Percentiles rank a stretch among this genome's conserved stretches.
Evolutionary conservation across 2,329 filamentous ascomycete species (phyloP).

Genomic region (Aureobasidium namibiae): DNA sequence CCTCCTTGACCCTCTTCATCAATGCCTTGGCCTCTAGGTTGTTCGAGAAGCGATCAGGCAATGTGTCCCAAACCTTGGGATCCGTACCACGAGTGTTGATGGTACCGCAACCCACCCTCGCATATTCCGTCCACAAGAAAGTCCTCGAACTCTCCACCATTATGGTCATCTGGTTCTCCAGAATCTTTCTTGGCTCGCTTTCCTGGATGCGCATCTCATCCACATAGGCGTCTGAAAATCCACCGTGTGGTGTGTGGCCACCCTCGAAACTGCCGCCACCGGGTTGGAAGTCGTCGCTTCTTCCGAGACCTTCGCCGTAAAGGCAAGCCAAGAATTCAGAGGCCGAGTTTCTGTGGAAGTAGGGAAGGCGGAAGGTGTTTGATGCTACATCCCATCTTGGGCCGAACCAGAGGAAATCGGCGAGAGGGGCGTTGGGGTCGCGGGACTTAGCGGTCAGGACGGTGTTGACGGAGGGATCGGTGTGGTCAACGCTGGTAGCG

Average conservation of each 20-base stretch:
- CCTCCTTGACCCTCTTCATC: slow-evolving; percentile 19
- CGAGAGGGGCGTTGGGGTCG: slow-evolving; percentile 29
- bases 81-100: slow-evolving; percentile 29
- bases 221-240: slow-evolving; percentile 37
- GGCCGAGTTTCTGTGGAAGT: slow-evolving; percentile 32
- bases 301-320: slow-evolving; percentile 30
- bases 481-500: slow-evolving; percentile 32
- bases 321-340: slow-evolving; percentile 31
- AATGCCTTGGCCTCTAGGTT: slow-evolving; percentile 29
- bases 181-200: slow-evolving; percentile 35
- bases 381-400: slow-evolving; percentile 32
- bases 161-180: slow-evolving; percentile 33
- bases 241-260: slow-evolving; percentile 31
- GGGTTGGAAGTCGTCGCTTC: slow-evolving; percentile 36
- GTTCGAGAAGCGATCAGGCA: slow-evolving; percentile 30
- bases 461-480: slow-evolving; percentile 31
- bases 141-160: slow-evolving; percentile 32
- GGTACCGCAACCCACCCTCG: slow-evolving; percentile 27
- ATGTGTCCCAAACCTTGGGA: slow-evolving; percentile 30
- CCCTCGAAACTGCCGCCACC: slow-evolving; percentile 31
- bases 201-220: slow-evolving; percentile 38
- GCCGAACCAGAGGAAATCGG: slow-evolving; percentile 32
- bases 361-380: slow-evolving; percentile 32
- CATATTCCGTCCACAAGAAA: slow-evolving; percentile 32
- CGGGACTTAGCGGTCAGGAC: slow-evolving; percentile 31